phyloP scores from a whole-genome alignment of 805 yeast species.

The Blastobotrys peoriensis region DNA sequence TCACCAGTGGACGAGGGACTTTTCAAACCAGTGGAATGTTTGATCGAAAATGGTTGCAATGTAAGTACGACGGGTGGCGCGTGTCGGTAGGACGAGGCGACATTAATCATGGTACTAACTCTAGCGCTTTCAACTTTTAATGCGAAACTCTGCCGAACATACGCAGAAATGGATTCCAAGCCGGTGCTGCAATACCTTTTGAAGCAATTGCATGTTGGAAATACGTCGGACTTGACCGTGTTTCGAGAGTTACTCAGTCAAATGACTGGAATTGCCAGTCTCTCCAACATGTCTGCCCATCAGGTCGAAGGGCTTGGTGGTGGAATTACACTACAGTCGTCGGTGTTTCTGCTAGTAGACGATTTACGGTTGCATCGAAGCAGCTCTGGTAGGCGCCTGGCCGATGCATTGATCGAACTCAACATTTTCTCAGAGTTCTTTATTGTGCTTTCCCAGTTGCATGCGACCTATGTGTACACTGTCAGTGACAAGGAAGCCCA shows the following conservation, averaged over 20 bases:
- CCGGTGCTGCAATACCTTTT: slow-evolving; percentile 57
- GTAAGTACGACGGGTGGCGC: slow-evolving; percentile 18
- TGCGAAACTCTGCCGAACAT: slow-evolving; percentile 58
- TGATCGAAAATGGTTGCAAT: slow-evolving; percentile 77
- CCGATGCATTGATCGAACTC: slow-evolving; percentile 38
- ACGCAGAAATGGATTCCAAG: slow-evolving; percentile 50
- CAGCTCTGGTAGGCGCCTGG: slow-evolving; percentile 45
- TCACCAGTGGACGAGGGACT: slow-evolving; percentile 61
- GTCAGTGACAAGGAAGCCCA: slow-evolving; percentile 37
- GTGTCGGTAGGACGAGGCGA: no score
- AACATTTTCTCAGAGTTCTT: slow-evolving; percentile 56
- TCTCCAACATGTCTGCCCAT: slow-evolving; percentile 56
- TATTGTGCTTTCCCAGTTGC: slow-evolving; percentile 49
- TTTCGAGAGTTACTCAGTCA: slow-evolving; percentile 58
- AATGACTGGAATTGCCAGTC: slow-evolving; percentile 76
- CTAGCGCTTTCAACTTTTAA: slow-evolving; percentile 68
- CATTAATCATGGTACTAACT: background rate
- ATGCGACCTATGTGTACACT: slow-evolving; percentile 35
- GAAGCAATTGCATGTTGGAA: slow-evolving; percentile 57
- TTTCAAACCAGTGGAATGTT: slow-evolving; percentile 74
- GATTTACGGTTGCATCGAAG: slow-evolving; percentile 47
- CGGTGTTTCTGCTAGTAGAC: slow-evolving; percentile 53
- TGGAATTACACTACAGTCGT: slow-evolving; percentile 49
- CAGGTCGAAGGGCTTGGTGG: slow-evolving; percentile 65
- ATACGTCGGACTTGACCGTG: slow-evolving; percentile 55